Conservation (phyloP, 345 rosid species). For the Bruguiera parviflora region DNA sequence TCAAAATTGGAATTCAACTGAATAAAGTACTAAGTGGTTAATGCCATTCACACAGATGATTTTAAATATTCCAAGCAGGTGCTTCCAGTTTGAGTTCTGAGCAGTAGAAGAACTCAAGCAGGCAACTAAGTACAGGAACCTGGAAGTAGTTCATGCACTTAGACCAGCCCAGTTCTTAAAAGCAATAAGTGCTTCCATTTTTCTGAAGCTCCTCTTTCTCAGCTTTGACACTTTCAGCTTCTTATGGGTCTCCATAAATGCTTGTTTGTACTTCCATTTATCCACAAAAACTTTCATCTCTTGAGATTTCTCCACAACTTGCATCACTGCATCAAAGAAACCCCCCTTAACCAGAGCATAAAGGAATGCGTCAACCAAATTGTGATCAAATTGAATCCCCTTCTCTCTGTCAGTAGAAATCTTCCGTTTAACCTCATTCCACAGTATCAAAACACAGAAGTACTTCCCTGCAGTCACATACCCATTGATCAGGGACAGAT, state of each 20-base stretch:
- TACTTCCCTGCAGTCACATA: conserved; percentile 73
- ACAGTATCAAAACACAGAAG: conserved; percentile 64
- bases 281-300: conserved; percentile 90
- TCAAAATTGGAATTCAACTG: not conserved
- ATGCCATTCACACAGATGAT: not conserved
- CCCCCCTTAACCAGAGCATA: conserved; percentile 93
- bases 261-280: conserved; percentile 97
- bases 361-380: conserved; percentile 80
- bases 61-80: not conserved
- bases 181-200: conserved; percentile 89
- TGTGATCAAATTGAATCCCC: conserved; percentile 55
- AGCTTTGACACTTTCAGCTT: conserved; percentile 79
- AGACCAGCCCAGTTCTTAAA: conserved; percentile 98
- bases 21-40: not conserved
- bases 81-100: conserved; percentile 1
- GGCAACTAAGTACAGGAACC: not conserved
- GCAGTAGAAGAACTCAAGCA: not conserved
- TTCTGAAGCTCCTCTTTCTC: conserved; percentile 77
- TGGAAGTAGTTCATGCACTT: conserved; percentile 43
- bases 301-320: conserved; percentile 85
- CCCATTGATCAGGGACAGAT: conserved; percentile 78
- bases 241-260: conserved; percentile 95
- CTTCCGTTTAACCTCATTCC: conserved; percentile 83
- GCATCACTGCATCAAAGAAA: conserved; percentile 95
- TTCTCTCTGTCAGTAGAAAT: conserved; percentile 49